Conservation (phyloP, 495 filamentous ascomycete species). For the Umbilicaria muhlenbergii region DNA sequence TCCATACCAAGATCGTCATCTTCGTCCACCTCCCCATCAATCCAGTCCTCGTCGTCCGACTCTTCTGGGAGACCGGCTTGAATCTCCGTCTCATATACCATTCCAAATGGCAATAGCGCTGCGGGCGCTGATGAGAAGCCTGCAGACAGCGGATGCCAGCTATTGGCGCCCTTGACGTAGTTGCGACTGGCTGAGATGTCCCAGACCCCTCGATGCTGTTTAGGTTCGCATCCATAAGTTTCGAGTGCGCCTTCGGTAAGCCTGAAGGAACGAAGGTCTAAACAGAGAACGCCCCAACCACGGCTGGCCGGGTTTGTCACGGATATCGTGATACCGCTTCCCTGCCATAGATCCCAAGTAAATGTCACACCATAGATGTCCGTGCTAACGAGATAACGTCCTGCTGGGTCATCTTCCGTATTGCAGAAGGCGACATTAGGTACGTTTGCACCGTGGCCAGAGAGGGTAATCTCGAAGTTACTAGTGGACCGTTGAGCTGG, state of each 20-base stretch:
- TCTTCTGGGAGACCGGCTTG: background rate
- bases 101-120: background rate
- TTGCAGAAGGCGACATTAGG: conserved; percentile 63
- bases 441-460: conserved; percentile 47
- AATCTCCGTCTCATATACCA: background rate
- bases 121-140: background rate
- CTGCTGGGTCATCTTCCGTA: conserved; percentile 42
- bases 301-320: conserved; percentile 4
- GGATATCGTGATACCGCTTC: background rate
- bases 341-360: conserved; percentile 51
- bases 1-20: background rate
- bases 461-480: conserved; percentile 27
- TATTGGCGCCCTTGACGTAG: conserved; percentile 7
- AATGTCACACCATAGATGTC: conserved; percentile 54
- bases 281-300: conserved; percentile 34
- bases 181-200: background rate
- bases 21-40: background rate
- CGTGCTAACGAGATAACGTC: conserved; percentile 54
- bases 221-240: conserved; percentile 29
- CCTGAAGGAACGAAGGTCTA: conserved; percentile 33
- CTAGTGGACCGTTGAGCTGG: conserved; percentile 21
- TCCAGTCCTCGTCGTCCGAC: background rate
- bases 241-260: conserved; percentile 17
- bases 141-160: conserved; percentile 10
- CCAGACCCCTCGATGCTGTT: conserved; percentile 2